These are phyloP conservation scores for Chrysanthemum makinoi DNA, from an alignment of 129 eudicot species.

Conservation along the genomic window DNA sequence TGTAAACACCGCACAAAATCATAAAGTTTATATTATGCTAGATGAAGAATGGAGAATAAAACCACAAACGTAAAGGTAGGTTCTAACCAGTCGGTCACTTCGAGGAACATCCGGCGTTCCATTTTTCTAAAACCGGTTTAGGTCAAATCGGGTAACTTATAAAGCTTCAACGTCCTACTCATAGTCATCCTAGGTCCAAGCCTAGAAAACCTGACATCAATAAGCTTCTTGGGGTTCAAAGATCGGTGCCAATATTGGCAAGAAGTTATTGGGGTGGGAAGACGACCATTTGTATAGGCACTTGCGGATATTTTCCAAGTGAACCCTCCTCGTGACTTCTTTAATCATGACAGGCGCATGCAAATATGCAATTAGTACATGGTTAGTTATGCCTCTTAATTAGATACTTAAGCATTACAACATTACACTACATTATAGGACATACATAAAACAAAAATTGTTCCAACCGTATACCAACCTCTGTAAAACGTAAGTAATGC, in stretches of 20 bases:
- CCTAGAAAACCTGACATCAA: conserved; percentile 64
- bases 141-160: conserved; percentile 42
- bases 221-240: conserved; percentile 55
- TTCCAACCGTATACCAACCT: too few relatives aligned
- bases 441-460: too few relatives aligned
- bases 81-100: conserved; percentile 53
- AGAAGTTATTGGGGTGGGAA: conserved; percentile 57
- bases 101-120: conserved; percentile 67
- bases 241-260: conserved; percentile 73
- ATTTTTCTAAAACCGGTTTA: conserved; percentile 62
- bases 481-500: too few relatives aligned
- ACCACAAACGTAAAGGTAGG: conserved; percentile 48
- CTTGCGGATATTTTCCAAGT: conserved; percentile 66
- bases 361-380: too few relatives aligned
- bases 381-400: too few relatives aligned
- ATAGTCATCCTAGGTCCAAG: conserved; percentile 63
- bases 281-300: conserved; percentile 70
- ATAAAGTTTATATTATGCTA: too few relatives aligned
- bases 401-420: too few relatives aligned
- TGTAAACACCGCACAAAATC: too few relatives aligned
- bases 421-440: too few relatives aligned
- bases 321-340: conserved; percentile 69
- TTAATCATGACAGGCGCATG: conserved; percentile 73
- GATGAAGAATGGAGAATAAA: too few relatives aligned
- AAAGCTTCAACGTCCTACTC: conserved; percentile 64